phyloP scores from a whole-genome alignment of 78 protist species.

The Dictyostelium purpureum region DNA sequence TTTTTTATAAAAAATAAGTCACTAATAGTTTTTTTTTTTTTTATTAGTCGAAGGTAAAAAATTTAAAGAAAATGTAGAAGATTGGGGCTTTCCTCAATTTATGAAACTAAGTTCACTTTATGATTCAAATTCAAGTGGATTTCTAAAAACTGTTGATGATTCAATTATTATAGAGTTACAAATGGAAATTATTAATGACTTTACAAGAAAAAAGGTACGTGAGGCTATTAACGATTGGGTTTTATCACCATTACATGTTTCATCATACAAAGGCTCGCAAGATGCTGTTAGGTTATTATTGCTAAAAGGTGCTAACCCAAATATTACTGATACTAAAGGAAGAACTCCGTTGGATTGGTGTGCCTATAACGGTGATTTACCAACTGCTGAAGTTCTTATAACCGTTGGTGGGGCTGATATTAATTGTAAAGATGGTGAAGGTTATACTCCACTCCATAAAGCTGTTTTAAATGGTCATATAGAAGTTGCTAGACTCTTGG shows the following conservation, averaged over 20 bases:
- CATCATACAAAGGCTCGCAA: conserved; percentile 25
- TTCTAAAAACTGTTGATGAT: conserved; percentile 31
- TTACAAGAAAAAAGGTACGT: conserved; percentile 21
- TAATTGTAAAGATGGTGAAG: conserved; percentile 57
- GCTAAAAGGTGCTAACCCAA: conserved; percentile 47
- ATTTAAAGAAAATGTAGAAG: conserved; percentile 60
- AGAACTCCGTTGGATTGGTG: conserved; percentile 78
- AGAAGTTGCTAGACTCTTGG: conserved; percentile 50
- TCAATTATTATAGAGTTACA: conserved; percentile 66
- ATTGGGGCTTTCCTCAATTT: conserved; percentile 80
- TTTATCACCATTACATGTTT: conserved; percentile 28
- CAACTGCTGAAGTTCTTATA: conserved; percentile 31
- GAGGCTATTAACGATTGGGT: conserved; percentile 33
- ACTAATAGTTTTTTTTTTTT: neutral
- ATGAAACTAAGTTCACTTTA: conserved; percentile 26
- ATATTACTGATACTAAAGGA: conserved; percentile 43
- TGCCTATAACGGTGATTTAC: conserved; percentile 72
- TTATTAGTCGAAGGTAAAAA: conserved; percentile 60
- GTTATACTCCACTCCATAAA: conserved; percentile 82
- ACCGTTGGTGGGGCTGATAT: conserved; percentile 59
- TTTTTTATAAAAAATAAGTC: neutral
- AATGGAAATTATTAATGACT: conserved; percentile 71
- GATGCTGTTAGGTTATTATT: conserved; percentile 25
- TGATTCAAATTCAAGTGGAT: conserved; percentile 44
- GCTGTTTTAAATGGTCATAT: conserved; percentile 83